phyloP scores from a whole-genome alignment of 352 stramenopile species.

The Pythium monospermum region DNA sequence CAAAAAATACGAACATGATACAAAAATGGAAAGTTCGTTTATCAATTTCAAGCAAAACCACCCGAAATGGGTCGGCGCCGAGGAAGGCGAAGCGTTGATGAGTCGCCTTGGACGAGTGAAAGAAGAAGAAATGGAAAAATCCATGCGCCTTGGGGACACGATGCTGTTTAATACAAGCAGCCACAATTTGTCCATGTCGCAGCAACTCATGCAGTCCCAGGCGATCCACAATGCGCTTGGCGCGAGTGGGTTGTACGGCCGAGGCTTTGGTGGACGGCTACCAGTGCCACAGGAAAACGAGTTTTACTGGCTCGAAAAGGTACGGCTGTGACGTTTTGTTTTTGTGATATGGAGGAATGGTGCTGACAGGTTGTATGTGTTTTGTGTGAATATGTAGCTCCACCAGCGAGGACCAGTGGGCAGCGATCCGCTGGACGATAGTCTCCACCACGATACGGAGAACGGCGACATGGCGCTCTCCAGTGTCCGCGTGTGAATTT shows the following conservation, averaged over 20 bases:
- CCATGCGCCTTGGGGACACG: slow-evolving; percentile 76
- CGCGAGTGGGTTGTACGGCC: slow-evolving; percentile 32
- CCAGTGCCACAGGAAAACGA: slow-evolving; percentile 64
- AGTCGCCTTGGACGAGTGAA: slow-evolving; percentile 63
- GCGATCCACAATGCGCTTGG: slow-evolving; percentile 77
- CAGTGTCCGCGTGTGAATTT: slow-evolving; percentile 6
- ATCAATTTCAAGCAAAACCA: slow-evolving; percentile 95
- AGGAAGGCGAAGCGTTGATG: slow-evolving; percentile 72
- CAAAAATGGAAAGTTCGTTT: slow-evolving; percentile 97
- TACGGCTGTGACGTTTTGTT: slow-evolving; percentile 16
- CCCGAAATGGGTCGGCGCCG: slow-evolving; percentile 72
- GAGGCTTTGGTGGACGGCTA: slow-evolving; percentile 34
- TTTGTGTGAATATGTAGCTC: not conserved
- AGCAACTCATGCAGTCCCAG: slow-evolving; percentile 85
- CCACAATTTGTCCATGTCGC: slow-evolving; percentile 70
- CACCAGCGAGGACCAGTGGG: not conserved
- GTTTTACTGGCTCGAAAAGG: slow-evolving; percentile 89
- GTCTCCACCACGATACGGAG: no score
- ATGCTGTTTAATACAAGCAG: slow-evolving; percentile 79
- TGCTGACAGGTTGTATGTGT: not conserved
- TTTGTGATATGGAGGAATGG: slow-evolving; percentile 1
- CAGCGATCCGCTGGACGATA: not conserved
- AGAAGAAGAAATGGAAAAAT: slow-evolving; percentile 84
- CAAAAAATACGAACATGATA: slow-evolving; percentile 89
- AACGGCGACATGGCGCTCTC: slow-evolving; percentile 1